A percentile compares a stretch with the other conserved stretches of the same genome.
Conservation (phyloP, 2,329 filamentous ascomycete genomes). For the Diatrype stigma region DNA sequence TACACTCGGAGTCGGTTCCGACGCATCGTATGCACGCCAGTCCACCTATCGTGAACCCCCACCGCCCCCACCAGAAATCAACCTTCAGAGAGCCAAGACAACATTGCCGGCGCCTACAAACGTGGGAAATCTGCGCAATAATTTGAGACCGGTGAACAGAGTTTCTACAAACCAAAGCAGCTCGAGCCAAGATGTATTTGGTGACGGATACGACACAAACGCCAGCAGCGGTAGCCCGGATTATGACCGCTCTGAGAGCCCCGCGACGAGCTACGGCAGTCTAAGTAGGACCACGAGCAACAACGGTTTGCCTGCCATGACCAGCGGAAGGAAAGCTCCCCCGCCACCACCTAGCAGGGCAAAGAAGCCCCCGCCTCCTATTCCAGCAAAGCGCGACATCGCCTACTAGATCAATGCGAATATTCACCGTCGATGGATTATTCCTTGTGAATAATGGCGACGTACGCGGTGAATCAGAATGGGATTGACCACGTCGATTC, state of each 20-base stretch:
- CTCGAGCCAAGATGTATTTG: constrained; percentile 41
- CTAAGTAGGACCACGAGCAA: constrained; percentile 43
- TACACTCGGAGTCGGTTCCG: constrained; percentile 17
- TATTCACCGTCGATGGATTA: too few species aligned
- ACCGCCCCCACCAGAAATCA: constrained; percentile 17
- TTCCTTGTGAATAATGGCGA: too few species aligned
- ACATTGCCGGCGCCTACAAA: constrained; percentile 23
- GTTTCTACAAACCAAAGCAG: constrained; percentile 36
- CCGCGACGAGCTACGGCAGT: constrained; percentile 53
- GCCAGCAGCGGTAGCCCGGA: constrained; percentile 50
- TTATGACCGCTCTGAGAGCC: constrained; percentile 49
- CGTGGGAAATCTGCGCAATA: constrained; percentile 35
- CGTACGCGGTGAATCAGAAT: too few species aligned
- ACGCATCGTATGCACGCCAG: constrained; percentile 14
- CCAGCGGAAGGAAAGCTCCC: constrained; percentile 34
- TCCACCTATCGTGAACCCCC: constrained; percentile 25
- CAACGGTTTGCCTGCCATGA: constrained; percentile 19
- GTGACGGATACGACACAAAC: constrained; percentile 45
- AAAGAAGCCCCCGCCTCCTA: constrained; percentile 54
- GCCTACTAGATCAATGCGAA: constrained; percentile 13
- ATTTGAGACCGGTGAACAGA: constrained; percentile 43
- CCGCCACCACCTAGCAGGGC: constrained; percentile 43
- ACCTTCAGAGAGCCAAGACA: constrained; percentile 18
- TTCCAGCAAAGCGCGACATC: constrained; percentile 35
- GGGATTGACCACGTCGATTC: too few species aligned